Percentiles rank a stretch among this genome's conserved stretches.
Evolutionary conservation across 176 grass and related monocot species (phyloP).

Genomic region (Cenchrus purpureus): DNA sequence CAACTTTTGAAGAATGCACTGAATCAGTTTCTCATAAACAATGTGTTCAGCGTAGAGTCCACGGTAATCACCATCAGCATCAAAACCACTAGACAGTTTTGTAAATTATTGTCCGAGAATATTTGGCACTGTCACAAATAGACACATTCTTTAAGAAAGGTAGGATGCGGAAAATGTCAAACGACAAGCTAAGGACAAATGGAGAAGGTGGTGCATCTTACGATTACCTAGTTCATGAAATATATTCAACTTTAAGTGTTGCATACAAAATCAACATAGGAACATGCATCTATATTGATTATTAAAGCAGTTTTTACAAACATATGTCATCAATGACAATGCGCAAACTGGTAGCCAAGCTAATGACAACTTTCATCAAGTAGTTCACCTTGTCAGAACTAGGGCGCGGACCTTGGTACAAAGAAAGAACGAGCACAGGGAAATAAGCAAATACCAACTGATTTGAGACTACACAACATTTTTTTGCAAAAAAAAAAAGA

Average conservation of each 20-base stretch:
- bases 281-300: neutral
- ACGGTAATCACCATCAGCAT: neutral
- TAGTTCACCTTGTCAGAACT: neutral
- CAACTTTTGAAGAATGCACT: neutral
- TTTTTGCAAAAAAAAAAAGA: too few relatives aligned
- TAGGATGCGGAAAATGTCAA: neutral
- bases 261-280: neutral
- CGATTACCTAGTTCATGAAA: neutral
- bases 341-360: neutral
- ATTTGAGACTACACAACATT: neutral
- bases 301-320: slow-evolving; percentile 3
- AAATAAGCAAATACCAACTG: neutral
- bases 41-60: neutral
- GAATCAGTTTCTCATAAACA: neutral
- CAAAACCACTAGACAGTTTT: neutral
- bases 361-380: neutral
- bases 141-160: neutral
- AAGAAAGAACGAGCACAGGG: neutral
- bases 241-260: neutral
- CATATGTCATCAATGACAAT: neutral
- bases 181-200: neutral
- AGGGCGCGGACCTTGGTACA: neutral
- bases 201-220: neutral
- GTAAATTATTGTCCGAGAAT: neutral
- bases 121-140: neutral